phyloP scores from a whole-genome alignment of 495 filamentous ascomycete species.

The Penicillium coffeae region DNA sequence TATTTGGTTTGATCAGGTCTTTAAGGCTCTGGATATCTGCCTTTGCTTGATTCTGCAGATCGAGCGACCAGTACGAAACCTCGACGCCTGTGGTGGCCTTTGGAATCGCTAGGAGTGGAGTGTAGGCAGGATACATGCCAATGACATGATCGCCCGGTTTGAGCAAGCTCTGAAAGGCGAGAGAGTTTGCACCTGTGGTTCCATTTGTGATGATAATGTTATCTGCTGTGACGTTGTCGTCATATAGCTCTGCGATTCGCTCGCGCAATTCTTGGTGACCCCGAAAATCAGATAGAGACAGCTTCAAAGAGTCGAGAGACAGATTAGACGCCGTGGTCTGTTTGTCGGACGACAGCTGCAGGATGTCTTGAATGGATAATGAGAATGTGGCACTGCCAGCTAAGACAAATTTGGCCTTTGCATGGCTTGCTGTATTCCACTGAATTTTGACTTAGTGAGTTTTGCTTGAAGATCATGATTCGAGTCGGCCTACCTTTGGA shows the following conservation, averaged over 20 bases:
- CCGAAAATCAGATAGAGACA: too few species aligned
- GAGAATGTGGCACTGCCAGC: too few species aligned
- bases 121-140: conserved; percentile 85
- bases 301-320: too few species aligned
- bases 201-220: conserved; percentile 75
- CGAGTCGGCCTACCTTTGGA: too few species aligned
- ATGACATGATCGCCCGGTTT: conserved; percentile 81
- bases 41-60: conserved; percentile 57
- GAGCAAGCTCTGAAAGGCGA: conserved; percentile 68
- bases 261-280: too few species aligned
- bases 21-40: conserved; percentile 64
- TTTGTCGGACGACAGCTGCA: too few species aligned
- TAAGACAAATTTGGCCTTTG: too few species aligned
- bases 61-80: conserved; percentile 73
- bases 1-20: conserved; percentile 63
- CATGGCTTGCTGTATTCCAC: too few species aligned
- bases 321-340: too few species aligned
- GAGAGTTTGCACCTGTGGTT: conserved; percentile 79
- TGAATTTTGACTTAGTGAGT: too few species aligned
- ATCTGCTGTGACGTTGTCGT: conserved; percentile 46
- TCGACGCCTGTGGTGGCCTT: conserved; percentile 73
- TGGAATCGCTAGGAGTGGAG: conserved; percentile 77
- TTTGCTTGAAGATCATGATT: too few species aligned
- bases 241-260: conserved; percentile 65
- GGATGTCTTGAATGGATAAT: too few species aligned